phyloP scores from a whole-genome alignment of 1,284 basidiomycete species.

The Mycena citricolor region DNA sequence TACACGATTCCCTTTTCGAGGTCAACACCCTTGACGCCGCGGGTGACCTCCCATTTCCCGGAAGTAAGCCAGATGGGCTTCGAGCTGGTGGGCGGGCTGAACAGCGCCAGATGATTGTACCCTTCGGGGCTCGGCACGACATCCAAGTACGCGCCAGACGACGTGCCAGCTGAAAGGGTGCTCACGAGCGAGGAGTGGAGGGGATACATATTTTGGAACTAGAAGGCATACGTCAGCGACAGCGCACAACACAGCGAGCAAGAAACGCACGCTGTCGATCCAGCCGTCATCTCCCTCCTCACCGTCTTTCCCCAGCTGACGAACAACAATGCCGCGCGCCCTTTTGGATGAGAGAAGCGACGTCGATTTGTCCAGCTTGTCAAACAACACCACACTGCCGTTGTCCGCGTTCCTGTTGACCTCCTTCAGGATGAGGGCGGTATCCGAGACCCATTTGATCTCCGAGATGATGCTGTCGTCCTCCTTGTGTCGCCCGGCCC shows the following conservation, averaged over 20 bases:
- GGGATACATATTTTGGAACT: constrained; percentile 64
- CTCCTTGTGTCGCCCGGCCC: constrained; percentile 57
- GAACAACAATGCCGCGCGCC: constrained; percentile 58
- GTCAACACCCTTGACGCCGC: constrained; percentile 74
- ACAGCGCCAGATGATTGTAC: constrained; percentile 88
- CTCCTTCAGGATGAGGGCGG: constrained; percentile 82
- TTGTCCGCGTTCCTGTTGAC: constrained; percentile 80
- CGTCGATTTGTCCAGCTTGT: constrained; percentile 41
- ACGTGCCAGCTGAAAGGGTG: constrained; percentile 19
- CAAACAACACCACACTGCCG: constrained; percentile 78
- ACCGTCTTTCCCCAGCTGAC: constrained; percentile 74
- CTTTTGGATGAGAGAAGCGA: constrained; percentile 21
- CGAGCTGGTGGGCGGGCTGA: constrained; percentile 68
- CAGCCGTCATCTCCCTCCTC: constrained; percentile 91
- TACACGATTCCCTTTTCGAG: constrained; percentile 68
- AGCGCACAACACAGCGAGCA: constrained; percentile 8
- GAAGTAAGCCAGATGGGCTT: constrained; percentile 81
- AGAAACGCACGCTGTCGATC: constrained; percentile 82
- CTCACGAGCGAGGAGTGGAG: constrained; percentile 47
- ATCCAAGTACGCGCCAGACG: constrained; percentile 73
- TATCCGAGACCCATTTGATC: constrained; percentile 82
- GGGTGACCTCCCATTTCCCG: constrained; percentile 89
- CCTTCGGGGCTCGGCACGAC: constrained; percentile 79
- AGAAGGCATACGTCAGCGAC: constrained; percentile 4
- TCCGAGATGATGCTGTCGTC: constrained; percentile 78